These are phyloP conservation scores for Mortierella sp. DNA, from an alignment of 371 early-diverging fungal species.

Conservation along the genomic window DNA sequence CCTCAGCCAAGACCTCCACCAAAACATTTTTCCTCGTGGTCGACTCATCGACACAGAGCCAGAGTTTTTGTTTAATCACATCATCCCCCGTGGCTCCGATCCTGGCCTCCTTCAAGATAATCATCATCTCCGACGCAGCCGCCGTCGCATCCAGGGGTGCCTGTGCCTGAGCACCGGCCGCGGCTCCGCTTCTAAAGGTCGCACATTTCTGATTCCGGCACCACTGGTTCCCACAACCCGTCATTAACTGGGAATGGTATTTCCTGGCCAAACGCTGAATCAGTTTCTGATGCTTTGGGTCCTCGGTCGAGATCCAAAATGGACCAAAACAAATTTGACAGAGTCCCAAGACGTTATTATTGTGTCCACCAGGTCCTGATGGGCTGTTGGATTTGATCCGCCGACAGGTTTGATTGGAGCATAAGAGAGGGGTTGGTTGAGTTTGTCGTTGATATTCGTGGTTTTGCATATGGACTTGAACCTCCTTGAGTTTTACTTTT, in stretches of 20 bases:
- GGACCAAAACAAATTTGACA: constrained; percentile 87
- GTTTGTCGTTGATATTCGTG: constrained; percentile 78
- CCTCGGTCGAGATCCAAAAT: constrained; percentile 82
- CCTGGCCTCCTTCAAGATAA: constrained; percentile 56
- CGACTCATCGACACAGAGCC: constrained; percentile 77
- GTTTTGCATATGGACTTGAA: constrained; percentile 75
- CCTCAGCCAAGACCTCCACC: constrained; percentile 60
- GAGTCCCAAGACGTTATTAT: constrained; percentile 66
- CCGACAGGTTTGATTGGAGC: constrained; percentile 81
- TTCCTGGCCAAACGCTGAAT: constrained; percentile 76
- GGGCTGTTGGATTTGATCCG: constrained; percentile 54
- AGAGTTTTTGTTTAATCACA: constrained; percentile 53
- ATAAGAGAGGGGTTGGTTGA: constrained; percentile 64
- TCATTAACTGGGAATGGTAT: constrained; percentile 81
- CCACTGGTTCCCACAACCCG: constrained; percentile 78
- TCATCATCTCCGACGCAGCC: constrained; percentile 71
- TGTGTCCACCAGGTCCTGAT: no score
- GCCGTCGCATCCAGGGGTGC: constrained; percentile 69
- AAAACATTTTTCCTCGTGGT: constrained; percentile 61
- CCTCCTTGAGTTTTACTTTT: constrained; percentile 83
- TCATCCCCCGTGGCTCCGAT: constrained; percentile 19
- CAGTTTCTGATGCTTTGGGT: constrained; percentile 79
- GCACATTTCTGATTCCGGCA: constrained; percentile 83
- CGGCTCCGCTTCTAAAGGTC: constrained; percentile 57
- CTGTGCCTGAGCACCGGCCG: no score